phyloP scores from a whole-genome alignment of 129 eudicot genomes.

The Solidago caesia region DNA sequence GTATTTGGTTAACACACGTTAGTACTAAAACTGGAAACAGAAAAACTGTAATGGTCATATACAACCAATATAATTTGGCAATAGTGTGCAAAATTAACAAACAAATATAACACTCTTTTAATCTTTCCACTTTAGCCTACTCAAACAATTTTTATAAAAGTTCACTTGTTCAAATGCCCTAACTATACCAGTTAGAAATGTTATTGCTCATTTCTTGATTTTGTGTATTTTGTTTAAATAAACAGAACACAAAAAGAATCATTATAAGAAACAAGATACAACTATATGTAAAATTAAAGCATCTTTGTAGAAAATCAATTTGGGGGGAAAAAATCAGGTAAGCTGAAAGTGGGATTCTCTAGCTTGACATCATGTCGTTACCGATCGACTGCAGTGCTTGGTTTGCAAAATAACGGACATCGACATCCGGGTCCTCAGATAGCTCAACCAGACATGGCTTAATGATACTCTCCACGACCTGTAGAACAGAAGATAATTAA shows the following conservation, averaged over 20 bases:
- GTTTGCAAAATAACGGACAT: slow-evolving; percentile 81
- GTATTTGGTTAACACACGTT: too few relatives aligned
- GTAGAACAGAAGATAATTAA: neutral
- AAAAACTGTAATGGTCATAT: neutral
- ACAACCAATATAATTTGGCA: neutral
- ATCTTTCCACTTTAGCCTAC: too few relatives aligned
- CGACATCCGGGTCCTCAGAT: slow-evolving; percentile 88
- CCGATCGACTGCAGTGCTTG: slow-evolving; percentile 76
- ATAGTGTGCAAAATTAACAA: neutral
- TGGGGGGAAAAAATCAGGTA: neutral
- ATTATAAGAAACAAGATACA: slow-evolving; percentile 5
- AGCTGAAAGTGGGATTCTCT: slow-evolving; percentile 24
- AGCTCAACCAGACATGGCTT: slow-evolving; percentile 71
- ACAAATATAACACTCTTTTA: too few relatives aligned
- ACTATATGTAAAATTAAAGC: neutral
- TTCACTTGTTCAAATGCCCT: slow-evolving; percentile 13
- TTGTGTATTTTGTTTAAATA: neutral
- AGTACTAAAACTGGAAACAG: neutral
- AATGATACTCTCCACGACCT: slow-evolving; percentile 76
- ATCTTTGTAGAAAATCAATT: slow-evolving; percentile 1
- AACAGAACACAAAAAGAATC: neutral
- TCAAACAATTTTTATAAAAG: neutral
- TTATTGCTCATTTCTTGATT: slow-evolving; percentile 2
- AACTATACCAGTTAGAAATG: slow-evolving; percentile 11
- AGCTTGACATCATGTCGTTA: slow-evolving; percentile 72